A percentile compares a stretch with the other conserved stretches of the same genome.
phyloP scores from a whole-genome alignment of 1,139 yeast genomes.

The Sugiyamaella novakii region DNA sequence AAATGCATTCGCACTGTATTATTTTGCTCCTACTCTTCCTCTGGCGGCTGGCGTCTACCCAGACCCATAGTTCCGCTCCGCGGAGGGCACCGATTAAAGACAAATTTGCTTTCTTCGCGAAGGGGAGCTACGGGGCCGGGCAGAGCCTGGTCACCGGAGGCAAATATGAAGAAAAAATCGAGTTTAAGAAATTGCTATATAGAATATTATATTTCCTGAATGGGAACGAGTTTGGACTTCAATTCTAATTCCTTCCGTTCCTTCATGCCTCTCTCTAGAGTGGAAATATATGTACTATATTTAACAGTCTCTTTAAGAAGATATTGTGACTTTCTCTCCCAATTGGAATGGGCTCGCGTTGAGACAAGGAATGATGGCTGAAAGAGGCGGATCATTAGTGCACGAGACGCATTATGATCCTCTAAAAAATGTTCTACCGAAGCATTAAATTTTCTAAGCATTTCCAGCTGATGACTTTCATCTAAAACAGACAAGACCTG shows the following conservation, averaged over 20 bases:
- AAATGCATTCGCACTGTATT: neutral
- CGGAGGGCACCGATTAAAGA: neutral
- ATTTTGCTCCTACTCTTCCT: slow-evolving; percentile 2
- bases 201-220: neutral
- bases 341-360: slow-evolving; percentile 39
- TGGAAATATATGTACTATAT: slow-evolving; percentile 37
- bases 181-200: neutral
- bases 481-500: slow-evolving; percentile 32
- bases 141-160: neutral
- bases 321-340: slow-evolving; percentile 40
- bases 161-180: neutral
- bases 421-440: slow-evolving; percentile 33
- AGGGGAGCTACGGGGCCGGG: neutral
- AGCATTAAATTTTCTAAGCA: slow-evolving; percentile 31
- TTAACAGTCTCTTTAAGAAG: slow-evolving; percentile 40
- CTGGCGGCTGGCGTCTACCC: neutral
- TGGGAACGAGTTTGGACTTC: neutral
- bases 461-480: slow-evolving; percentile 37
- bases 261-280: slow-evolving; percentile 34
- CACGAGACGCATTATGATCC: slow-evolving; percentile 35
- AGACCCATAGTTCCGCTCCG: neutral
- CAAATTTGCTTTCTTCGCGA: too few species aligned
- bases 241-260: slow-evolving; percentile 21
- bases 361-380: slow-evolving; percentile 33
- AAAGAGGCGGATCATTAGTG: slow-evolving; percentile 33